These are phyloP conservation scores for Emmonsiellopsis sp. DNA, from an alignment of 2,329 filamentous ascomycete genomes.

Conservation along the genomic window DNA sequence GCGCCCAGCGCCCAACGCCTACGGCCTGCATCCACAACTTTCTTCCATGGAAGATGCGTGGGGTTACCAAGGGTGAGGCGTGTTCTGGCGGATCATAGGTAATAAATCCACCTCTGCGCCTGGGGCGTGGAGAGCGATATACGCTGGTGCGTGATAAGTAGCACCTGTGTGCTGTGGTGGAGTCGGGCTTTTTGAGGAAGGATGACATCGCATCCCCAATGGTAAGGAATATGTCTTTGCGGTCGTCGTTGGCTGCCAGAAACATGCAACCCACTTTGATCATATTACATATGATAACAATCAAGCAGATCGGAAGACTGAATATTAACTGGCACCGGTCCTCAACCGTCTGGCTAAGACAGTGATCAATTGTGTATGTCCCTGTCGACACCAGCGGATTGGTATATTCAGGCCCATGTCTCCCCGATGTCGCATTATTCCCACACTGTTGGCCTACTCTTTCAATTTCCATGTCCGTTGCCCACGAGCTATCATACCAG, in stretches of 20 bases:
- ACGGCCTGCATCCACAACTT: not conserved
- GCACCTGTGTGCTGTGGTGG: slow-evolving; percentile 17
- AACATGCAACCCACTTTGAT: slow-evolving; percentile 11
- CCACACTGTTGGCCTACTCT: not conserved
- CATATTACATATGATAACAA: slow-evolving; percentile 16
- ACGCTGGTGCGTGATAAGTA: slow-evolving; percentile 12
- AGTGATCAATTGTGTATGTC: slow-evolving; percentile 1
- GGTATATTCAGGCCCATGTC: not conserved
- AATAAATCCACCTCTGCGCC: too few species aligned
- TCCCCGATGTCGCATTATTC: too few species aligned
- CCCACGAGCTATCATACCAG: slow-evolving; percentile 2
- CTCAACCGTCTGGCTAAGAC: slow-evolving; percentile 5
- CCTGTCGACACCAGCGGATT: not conserved
- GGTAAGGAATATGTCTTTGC: slow-evolving; percentile 20
- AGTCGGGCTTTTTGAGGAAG: slow-evolving; percentile 25
- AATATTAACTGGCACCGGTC: slow-evolving; percentile 15
- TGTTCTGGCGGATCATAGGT: too few species aligned
- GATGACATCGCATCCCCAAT: slow-evolving; percentile 30
- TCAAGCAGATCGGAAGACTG: slow-evolving; percentile 10
- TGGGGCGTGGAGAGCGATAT: not conserved
- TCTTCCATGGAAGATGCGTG: not conserved
- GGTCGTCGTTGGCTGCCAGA: not conserved
- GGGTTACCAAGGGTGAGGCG: not conserved
- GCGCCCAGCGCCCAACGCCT: not conserved
- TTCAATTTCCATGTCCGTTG: slow-evolving; percentile 4